A percentile compares a stretch with the other conserved stretches of the same genome.
Conservation (phyloP, 441 rosid species). For the Corymbia calophylla region DNA sequence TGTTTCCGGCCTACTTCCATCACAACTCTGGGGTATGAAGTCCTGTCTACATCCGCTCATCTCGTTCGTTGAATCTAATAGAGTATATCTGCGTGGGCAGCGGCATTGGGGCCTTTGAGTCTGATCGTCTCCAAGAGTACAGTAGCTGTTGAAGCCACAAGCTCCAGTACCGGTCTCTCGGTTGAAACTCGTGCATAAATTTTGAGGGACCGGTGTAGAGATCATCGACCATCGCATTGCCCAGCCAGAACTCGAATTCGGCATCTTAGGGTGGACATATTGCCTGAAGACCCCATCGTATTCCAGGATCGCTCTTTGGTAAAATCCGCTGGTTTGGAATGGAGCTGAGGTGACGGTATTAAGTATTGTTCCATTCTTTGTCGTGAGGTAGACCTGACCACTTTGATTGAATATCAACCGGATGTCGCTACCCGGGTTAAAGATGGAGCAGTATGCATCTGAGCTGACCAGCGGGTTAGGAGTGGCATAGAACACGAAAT, state of each 20-base stretch:
- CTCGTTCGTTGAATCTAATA: constrained; percentile 13
- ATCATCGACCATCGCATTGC: neutral
- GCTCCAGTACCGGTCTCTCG: constrained; percentile 12
- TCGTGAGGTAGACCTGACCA: constrained; percentile 15
- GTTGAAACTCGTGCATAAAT: neutral
- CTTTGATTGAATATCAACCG: constrained; percentile 12
- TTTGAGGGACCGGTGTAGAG: neutral
- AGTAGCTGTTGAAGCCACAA: constrained; percentile 39
- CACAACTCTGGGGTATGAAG: constrained; percentile 22
- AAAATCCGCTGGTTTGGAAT: neutral
- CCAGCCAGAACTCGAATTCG: neutral
- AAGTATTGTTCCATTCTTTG: constrained; percentile 1
- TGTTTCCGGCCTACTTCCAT: neutral
- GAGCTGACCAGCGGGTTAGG: neutral
- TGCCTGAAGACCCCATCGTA: constrained; percentile 22
- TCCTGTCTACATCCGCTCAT: constrained; percentile 24
- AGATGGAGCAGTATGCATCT: constrained; percentile 15
- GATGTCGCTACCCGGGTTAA: too few species aligned
- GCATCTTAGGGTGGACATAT: constrained; percentile 13
- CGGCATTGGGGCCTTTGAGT: constrained; percentile 12
- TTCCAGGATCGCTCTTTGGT: constrained; percentile 21
- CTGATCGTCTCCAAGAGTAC: constrained; percentile 6
- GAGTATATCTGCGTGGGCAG: constrained; percentile 21
- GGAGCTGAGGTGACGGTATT: neutral
- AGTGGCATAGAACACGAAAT: constrained; percentile 15